Percentiles rank a stretch among this genome's conserved stretches.
These are phyloP conservation scores for Russula foetens DNA, from an alignment of 768 basidiomycete species.

Conservation along the genomic window DNA sequence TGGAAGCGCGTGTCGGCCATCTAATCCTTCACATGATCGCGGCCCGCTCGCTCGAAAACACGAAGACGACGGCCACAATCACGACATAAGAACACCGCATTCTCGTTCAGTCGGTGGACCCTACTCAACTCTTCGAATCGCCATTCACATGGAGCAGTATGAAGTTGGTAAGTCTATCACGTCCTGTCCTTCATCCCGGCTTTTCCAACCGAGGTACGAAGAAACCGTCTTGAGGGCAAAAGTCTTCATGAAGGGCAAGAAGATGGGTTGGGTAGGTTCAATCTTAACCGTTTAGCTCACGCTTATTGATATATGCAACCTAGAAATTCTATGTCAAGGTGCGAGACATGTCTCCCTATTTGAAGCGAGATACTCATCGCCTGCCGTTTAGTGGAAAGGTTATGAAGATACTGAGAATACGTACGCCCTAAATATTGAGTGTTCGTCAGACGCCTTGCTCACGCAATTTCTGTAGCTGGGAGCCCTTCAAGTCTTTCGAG, in stretches of 20 bases:
- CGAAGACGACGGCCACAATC: too few species aligned
- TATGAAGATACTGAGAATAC: conserved; percentile 17
- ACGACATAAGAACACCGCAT: background rate
- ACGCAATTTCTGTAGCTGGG: conserved; percentile 13
- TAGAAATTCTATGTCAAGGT: conserved; percentile 20
- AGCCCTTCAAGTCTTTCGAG: conserved; percentile 17
- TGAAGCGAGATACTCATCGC: background rate
- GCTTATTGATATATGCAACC: background rate
- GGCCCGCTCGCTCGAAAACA: background rate
- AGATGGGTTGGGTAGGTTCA: conserved; percentile 18
- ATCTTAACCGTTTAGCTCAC: background rate
- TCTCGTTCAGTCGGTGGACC: background rate
- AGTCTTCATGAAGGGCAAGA: conserved; percentile 20
- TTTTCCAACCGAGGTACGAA: background rate
- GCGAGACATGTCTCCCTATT: background rate
- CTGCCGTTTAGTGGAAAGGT: conserved; percentile 17
- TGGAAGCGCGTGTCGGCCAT: conserved; percentile 2
- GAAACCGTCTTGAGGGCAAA: conserved; percentile 18
- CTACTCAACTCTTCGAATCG: background rate
- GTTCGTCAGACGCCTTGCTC: background rate
- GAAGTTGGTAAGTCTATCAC: conserved; percentile 18
- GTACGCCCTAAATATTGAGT: background rate
- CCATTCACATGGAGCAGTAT: conserved; percentile 15
- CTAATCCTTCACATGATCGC: conserved; percentile 17
- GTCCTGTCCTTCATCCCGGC: too few species aligned